Evolutionary conservation across 129 eudicot genomes (phyloP).

Genomic region (Chrysanthemum lavandulifolium): DNA sequence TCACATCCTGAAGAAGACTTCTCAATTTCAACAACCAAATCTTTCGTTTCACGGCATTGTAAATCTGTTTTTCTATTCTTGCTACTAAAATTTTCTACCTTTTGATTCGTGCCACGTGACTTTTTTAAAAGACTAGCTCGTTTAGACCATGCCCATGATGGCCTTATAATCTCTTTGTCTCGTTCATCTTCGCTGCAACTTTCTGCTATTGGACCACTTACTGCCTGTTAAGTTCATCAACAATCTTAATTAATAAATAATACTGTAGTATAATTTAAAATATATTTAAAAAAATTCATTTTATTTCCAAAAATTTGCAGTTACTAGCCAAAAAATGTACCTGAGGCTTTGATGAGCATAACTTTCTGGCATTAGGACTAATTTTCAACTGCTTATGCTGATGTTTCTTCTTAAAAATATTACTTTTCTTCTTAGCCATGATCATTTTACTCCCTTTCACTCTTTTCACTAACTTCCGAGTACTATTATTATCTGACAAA

Average conservation of each 20-base stretch:
- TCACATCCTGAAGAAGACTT: conserved; percentile 19
- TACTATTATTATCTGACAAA: conserved; percentile 16
- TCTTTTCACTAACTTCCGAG: conserved; percentile 39
- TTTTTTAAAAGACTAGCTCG: conserved; percentile 46
- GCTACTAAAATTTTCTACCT: neutral
- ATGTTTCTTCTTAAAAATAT: conserved; percentile 32
- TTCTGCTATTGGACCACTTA: conserved; percentile 26
- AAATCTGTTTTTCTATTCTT: conserved; percentile 21
- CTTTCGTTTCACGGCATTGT: conserved; percentile 16
- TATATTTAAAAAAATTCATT: neutral
- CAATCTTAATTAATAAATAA: conserved; percentile 2
- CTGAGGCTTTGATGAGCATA: conserved; percentile 37
- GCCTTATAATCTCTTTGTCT: conserved; percentile 30
- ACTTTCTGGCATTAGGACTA: conserved; percentile 27
- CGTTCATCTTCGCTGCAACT: conserved; percentile 15
- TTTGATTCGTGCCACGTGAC: neutral
- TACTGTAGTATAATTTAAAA: neutral
- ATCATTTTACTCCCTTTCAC: conserved; percentile 23
- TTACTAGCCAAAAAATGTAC: conserved; percentile 31
- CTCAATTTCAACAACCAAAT: conserved; percentile 30
- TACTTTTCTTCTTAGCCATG: conserved; percentile 2
- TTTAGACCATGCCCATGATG: conserved; percentile 62
- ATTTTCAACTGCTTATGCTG: conserved; percentile 39
- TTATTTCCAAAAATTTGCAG: neutral
- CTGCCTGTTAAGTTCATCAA: conserved; percentile 34